Evolutionary conservation across 176 grass and related monocot genomes (phyloP).

Genomic region (Dendrocalamus sinicus): DNA sequence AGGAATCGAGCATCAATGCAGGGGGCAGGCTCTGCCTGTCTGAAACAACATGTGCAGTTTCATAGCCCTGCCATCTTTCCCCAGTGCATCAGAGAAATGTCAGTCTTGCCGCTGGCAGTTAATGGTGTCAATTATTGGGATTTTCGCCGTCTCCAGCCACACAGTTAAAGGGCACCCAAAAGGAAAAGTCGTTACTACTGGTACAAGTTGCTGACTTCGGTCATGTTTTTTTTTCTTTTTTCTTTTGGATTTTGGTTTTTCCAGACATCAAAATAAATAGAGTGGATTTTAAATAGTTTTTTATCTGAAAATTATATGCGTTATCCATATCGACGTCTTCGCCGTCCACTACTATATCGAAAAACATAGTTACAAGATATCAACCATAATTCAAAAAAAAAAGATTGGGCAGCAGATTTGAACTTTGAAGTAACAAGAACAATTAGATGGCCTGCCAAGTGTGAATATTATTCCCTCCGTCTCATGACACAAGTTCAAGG

Average conservation of each 20-base stretch:
- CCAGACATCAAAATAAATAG: no score
- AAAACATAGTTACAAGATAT: no score
- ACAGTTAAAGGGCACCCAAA: neutral
- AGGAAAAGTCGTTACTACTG: neutral
- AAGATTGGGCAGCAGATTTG: neutral
- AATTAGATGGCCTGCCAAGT: no score
- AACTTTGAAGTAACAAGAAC: neutral
- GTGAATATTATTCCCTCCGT: no score
- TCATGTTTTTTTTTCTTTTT: no score
- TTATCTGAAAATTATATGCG: no score
- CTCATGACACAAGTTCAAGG: no score
- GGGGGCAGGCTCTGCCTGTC: neutral
- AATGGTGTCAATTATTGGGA: neutral
- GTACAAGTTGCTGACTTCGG: neutral
- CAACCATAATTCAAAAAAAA: no score
- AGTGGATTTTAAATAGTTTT: no score
- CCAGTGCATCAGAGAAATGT: neutral
- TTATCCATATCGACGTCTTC: no score
- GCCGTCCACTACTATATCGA: no score
- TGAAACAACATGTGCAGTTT: slow-evolving; percentile 25
- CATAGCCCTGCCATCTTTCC: neutral
- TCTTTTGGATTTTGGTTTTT: no score
- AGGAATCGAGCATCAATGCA: slow-evolving; percentile 9
- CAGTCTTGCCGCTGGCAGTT: neutral
- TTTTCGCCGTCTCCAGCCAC: neutral